Conservation (phyloP, 768 basidiomycete genomes). For the Boletus patriciae region DNA sequence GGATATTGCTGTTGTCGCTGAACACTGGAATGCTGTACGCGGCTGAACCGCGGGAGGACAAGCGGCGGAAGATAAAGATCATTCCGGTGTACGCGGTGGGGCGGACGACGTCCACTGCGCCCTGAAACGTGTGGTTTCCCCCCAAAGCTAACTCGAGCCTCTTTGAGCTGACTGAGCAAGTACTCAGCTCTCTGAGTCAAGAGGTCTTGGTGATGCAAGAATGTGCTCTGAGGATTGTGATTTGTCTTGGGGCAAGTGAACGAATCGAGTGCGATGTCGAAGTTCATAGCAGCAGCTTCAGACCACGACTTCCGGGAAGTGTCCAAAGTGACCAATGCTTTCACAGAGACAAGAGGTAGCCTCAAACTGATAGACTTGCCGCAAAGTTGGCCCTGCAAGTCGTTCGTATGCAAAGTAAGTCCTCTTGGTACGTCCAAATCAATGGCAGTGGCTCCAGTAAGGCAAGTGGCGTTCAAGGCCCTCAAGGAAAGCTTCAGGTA, state of each 20-base stretch:
- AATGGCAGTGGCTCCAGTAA: constrained; percentile 51
- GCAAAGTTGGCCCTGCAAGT: constrained; percentile 67
- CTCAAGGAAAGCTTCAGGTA: constrained; percentile 71
- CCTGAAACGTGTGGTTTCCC: not conserved
- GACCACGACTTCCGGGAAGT: constrained; percentile 55
- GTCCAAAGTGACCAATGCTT: constrained; percentile 48
- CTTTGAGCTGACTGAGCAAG: constrained; percentile 44
- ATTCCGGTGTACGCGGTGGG: constrained; percentile 38
- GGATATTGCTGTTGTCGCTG: constrained; percentile 10
- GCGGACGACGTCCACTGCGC: not conserved
- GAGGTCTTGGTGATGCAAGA: constrained; percentile 69
- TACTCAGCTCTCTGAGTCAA: constrained; percentile 60
- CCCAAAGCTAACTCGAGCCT: constrained; percentile 11
- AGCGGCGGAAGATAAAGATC: constrained; percentile 52
- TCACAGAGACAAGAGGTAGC: constrained; percentile 50
- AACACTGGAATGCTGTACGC: not conserved
- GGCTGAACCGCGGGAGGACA: constrained; percentile 29
- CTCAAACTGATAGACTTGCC: constrained; percentile 61
- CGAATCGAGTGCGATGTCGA: constrained; percentile 64
- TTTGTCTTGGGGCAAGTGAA: constrained; percentile 60
- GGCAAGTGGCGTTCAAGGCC: constrained; percentile 55
- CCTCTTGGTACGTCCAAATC: constrained; percentile 59
- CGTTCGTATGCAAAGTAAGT: constrained; percentile 67
- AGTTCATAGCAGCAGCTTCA: constrained; percentile 54
- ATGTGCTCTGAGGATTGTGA: constrained; percentile 59